Evolutionary conservation across 805 yeast species (phyloP), one percentile per base, ranked within the genome.

Genomic region (Wickerhamomyces pijperi): DNA sequence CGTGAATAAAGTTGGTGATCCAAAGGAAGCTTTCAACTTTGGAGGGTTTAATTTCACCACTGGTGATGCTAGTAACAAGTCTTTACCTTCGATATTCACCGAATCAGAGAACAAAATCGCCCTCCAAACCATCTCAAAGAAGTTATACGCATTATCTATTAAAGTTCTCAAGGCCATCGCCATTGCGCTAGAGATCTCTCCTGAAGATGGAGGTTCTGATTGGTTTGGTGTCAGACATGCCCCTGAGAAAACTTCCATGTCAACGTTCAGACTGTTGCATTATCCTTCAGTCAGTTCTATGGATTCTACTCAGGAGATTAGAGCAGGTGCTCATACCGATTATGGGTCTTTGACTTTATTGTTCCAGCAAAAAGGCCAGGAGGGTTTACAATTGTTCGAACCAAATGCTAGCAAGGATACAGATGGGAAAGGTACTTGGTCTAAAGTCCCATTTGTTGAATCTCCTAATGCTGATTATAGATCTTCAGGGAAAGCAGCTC

Each of bases 291-390:
- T 46, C 2, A 37, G 45, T 2, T 46, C 54, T 31, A 42, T 50
- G 14, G 66, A 60, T 38, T 73, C 76, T 8, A 76, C 74, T 42
- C 68, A 74, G 18, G 71, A 66, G 17, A 69, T 78, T 36, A 65
- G 85, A 39, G 92, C 92, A 4, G 94, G 94, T 33, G 92, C 94
- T 8, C 94, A 84, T 48, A 83, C 94, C 0, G 94, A 84, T 52
- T 83, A 83, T 50, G 94, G 94, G 3, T 70, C 84, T 2, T 60
- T 81, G 44, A 82, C 94, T 0, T 58, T 83, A 25, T 61, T 84
- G 38, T 80, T 84, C 56, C 94, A 83, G 56, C 70, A 75, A 39
- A 64, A 68, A 46, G 73, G 70, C 34, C 84, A 82, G 52, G 85
- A 80, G 49, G 94, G 94, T 4, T 63, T 82, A 35, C 86, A 82